phyloP scores from a whole-genome alignment of 106 monocot species.

The Dactylorhiza incarnata region DNA sequence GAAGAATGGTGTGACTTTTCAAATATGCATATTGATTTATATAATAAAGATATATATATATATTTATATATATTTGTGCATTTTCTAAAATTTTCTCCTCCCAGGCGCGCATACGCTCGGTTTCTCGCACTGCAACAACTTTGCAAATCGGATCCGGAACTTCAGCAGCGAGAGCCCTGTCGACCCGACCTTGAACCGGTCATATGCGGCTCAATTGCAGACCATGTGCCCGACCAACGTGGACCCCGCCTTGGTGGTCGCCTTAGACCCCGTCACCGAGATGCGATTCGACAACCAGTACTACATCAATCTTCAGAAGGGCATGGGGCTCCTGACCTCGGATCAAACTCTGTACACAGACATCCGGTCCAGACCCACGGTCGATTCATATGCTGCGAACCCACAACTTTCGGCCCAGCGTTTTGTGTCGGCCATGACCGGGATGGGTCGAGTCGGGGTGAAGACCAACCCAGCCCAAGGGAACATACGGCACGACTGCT shows the following conservation, averaged over 20 bases:
- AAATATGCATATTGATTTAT: not conserved
- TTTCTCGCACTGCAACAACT: constrained; percentile 59
- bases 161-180: constrained; percentile 23
- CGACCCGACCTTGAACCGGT: constrained; percentile 56
- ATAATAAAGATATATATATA: not conserved
- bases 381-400: constrained; percentile 47
- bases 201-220: constrained; percentile 49
- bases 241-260: constrained; percentile 36
- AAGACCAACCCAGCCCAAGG: constrained; percentile 46
- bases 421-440: constrained; percentile 54
- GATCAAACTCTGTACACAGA: constrained; percentile 64
- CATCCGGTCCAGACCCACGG: constrained; percentile 41
- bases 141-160: constrained; percentile 46
- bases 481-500: constrained; percentile 54
- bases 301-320: constrained; percentile 61
- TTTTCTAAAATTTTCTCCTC: not conserved
- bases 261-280: constrained; percentile 60
- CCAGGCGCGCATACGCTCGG: constrained; percentile 75
- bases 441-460: constrained; percentile 65
- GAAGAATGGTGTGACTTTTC: no score
- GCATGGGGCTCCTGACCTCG: constrained; percentile 64
- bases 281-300: constrained; percentile 65
- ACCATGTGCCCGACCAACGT: constrained; percentile 34
- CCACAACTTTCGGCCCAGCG: constrained; percentile 29
- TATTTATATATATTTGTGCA: not conserved